A percentile compares a stretch with the other conserved stretches of the same genome.
These are phyloP conservation scores for Amaranthus hypochondriacus DNA, from an alignment of 148 eudicot genomes.

Conservation along the genomic window DNA sequence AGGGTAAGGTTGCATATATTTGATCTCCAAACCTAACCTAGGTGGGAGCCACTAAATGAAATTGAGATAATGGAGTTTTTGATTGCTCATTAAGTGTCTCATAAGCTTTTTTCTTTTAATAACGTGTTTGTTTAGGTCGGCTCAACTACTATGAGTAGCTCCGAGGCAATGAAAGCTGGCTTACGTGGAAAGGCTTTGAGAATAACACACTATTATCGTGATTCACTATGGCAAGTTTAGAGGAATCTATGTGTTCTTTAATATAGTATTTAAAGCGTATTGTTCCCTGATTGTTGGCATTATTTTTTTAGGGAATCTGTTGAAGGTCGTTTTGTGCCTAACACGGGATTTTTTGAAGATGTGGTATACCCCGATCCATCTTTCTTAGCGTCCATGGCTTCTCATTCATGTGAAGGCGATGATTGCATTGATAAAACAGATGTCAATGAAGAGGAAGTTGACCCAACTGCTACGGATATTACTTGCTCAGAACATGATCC, in stretches of 20 bases:
- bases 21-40: background rate
- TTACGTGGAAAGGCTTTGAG: constrained; percentile 85
- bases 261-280: constrained; percentile 4
- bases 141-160: constrained; percentile 68
- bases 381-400: constrained; percentile 29
- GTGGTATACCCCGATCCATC: constrained; percentile 77
- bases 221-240: constrained; percentile 63
- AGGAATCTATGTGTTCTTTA: constrained; percentile 3
- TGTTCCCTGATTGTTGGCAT: constrained; percentile 14
- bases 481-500: constrained; percentile 27
- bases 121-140: constrained; percentile 53
- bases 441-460: constrained; percentile 35
- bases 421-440: constrained; percentile 33
- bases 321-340: constrained; percentile 70
- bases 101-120: constrained; percentile 7
- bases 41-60: constrained; percentile 5
- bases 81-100: background rate
- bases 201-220: constrained; percentile 63
- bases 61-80: background rate
- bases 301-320: constrained; percentile 58
- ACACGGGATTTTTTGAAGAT: constrained; percentile 77
- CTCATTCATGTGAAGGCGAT: constrained; percentile 43
- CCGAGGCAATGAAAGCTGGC: constrained; percentile 79
- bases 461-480: constrained; percentile 27
- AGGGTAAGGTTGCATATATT: too few species aligned